Percentiles rank a stretch among this genome's conserved stretches.
These are phyloP conservation scores for Gossypium aridum DNA, from an alignment of 441 rosid species.

Conservation along the genomic window DNA sequence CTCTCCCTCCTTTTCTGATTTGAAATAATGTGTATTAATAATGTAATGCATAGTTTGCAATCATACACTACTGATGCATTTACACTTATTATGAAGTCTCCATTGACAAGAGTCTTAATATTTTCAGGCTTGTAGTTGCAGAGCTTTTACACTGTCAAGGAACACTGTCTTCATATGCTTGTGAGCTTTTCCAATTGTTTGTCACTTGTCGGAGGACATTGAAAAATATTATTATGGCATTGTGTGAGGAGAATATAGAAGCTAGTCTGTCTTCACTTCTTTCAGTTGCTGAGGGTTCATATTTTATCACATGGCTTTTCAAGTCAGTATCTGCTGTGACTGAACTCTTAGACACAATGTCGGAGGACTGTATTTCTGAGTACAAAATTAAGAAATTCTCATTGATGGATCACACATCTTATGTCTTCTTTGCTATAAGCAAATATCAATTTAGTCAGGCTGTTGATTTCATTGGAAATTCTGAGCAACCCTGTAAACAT, in stretches of 20 bases:
- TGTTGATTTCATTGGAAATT: conserved; percentile 15
- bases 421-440: conserved; percentile 45
- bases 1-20: not conserved
- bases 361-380: conserved; percentile 22
- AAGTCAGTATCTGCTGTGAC: conserved; percentile 49
- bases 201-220: conserved; percentile 67
- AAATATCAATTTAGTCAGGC: conserved; percentile 38
- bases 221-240: conserved; percentile 47
- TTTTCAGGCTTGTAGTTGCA: conserved; percentile 45
- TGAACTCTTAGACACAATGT: conserved; percentile 35
- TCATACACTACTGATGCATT: conserved; percentile 10
- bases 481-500: conserved; percentile 19
- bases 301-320: conserved; percentile 62
- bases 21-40: not conserved
- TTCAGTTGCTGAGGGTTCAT: conserved; percentile 39
- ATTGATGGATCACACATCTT: conserved; percentile 82
- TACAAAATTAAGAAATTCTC: conserved; percentile 36
- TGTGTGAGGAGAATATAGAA: conserved; percentile 37
- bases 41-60: not conserved
- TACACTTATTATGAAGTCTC: conserved; percentile 9
- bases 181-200: conserved; percentile 52
- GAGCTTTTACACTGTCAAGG: conserved; percentile 32
- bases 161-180: conserved; percentile 25
- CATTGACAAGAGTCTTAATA: conserved; percentile 10
- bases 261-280: conserved; percentile 25